Evolutionary conservation across 1,284 basidiomycete species (phyloP), one percentile per base, ranked within the genome.

Genomic region (Tremellales sp.): DNA sequence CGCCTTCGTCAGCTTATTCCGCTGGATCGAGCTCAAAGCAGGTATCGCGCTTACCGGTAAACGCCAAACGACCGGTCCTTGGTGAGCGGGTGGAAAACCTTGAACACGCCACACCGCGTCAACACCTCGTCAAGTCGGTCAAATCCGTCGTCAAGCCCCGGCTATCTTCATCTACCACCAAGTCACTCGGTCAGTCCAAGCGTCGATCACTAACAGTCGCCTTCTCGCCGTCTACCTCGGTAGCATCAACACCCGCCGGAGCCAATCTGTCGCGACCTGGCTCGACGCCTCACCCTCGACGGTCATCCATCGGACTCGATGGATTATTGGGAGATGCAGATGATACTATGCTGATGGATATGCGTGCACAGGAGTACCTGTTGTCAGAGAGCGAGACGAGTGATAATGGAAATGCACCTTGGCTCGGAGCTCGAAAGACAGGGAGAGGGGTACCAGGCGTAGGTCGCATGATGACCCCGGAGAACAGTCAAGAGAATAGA

Each of bases 391-490:
- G 49, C 7, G 55, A 52, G 23, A 45, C 45, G 11, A 49, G 19
- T 36, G 33, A 43, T 11, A 26, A 21, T 15, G 40, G 27, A n/a
- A 24, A 27, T 39, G 44, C 15, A n/a, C 25, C 42, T 3, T 6
- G 4, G 43, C 4, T 12, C n/a, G 15, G 15, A 13, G 43, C 19
- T 17, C 27, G 15, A 17, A 23, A 37, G 45, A 12, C 15, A 37
- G 25, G 45, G 36, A 25, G 33, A 35, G 45, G n/a, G 42, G 43
- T n/a, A 45, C 31, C 31, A 12, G 50, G 53, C 5, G 41, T 42
- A 21, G 62, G 64, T 1, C 45, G 60, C 2, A 35, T 67, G 50
- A 57, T 69, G 57, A 69, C 67, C 6, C 67, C 67, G 1, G 62
- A 51, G 6, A 46, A 54, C 27, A 63, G 60, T 48, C 61, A 66